Conservation (phyloP, 2,329 filamentous ascomycete species). For the Clarireedia paspali region DNA sequence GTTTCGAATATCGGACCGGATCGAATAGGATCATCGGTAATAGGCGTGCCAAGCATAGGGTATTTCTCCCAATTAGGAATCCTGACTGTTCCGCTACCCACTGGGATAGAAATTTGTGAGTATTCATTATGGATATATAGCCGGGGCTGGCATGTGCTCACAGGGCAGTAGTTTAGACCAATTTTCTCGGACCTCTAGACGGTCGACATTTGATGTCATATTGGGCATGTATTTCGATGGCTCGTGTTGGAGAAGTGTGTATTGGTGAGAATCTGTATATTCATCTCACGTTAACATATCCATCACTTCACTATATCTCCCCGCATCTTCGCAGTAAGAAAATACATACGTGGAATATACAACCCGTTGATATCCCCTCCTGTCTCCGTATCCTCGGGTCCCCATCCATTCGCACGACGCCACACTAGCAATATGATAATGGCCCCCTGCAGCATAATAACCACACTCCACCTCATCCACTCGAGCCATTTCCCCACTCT, state of each 20-base stretch:
- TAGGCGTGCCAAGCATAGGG: constrained; percentile 28
- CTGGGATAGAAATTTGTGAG: neutral
- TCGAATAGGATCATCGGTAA: constrained; percentile 27
- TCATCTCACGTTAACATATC: neutral
- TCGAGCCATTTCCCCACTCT: constrained; percentile 10
- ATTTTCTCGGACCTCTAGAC: constrained; percentile 27
- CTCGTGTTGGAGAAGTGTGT: constrained; percentile 25
- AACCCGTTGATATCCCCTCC: constrained; percentile 30
- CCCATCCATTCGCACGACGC: constrained; percentile 10
- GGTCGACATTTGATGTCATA: constrained; percentile 26
- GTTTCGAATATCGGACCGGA: constrained; percentile 28
- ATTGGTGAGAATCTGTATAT: constrained; percentile 21
- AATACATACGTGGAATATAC: constrained; percentile 26
- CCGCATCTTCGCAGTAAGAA: neutral
- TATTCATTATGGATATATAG: too few relatives aligned
- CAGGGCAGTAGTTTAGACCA: constrained; percentile 30
- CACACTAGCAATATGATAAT: constrained; percentile 24
- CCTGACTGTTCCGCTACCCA: constrained; percentile 28
- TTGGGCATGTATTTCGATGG: constrained; percentile 28
- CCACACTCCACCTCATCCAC: constrained; percentile 24
- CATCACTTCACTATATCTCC: neutral
- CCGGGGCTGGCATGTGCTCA: constrained; percentile 6
- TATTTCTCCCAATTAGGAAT: constrained; percentile 27
- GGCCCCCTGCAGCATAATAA: constrained; percentile 23
- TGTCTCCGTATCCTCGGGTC: constrained; percentile 22